Evolutionary conservation across 805 yeast genomes (phyloP), one percentile per base, ranked within the genome.

Genomic region (Lipomyces kockii): DNA sequence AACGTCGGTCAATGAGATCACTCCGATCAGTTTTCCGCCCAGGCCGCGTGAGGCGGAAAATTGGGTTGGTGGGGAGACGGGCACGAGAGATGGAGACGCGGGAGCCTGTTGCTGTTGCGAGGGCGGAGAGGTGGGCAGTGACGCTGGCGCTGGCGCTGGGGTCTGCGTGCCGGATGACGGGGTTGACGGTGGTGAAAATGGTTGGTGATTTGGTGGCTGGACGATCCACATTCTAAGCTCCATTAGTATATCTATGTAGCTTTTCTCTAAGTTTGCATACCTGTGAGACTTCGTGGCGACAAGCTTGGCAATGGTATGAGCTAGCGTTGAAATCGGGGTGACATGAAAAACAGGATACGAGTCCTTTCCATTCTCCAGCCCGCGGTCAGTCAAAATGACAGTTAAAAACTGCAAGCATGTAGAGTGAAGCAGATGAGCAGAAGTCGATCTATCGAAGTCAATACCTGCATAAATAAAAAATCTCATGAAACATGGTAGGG

Each of bases 311-410:
- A 95, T 85, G 8, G 96, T 92, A 77, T 97, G 85, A 43, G 92
- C 97, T 61, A 95, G 83, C 0, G 95, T 88, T 9, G 96, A 87
- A 53, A 85, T 84, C 68, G 87, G 86, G 70, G 91, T 89, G 32
- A 94, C 97, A 77, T 94, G 97, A 84, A 94, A 94, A 53, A 95
- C 94, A 20, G 99, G 99, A 83, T 89, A 94, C 54, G 96, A 92
- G 80, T 94, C 99, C 78, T 93, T 92, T n/a, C 62, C 97, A 76
- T 92, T 93, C 75, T 89, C 96, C 39, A 94, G 83, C 25, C 99
- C 99, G 76, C 97, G 88, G 64, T 89, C 88, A 71, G 90, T 89
- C 71, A 95, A 84, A 68, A 93, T 92, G 70, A 92, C 89, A 14
- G 96, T 87, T 66, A 94, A 87, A 77, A 94, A 94, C 79, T 90